phyloP scores from a whole-genome alignment of 139 green algal species.

The Trebouxia sp. region DNA sequence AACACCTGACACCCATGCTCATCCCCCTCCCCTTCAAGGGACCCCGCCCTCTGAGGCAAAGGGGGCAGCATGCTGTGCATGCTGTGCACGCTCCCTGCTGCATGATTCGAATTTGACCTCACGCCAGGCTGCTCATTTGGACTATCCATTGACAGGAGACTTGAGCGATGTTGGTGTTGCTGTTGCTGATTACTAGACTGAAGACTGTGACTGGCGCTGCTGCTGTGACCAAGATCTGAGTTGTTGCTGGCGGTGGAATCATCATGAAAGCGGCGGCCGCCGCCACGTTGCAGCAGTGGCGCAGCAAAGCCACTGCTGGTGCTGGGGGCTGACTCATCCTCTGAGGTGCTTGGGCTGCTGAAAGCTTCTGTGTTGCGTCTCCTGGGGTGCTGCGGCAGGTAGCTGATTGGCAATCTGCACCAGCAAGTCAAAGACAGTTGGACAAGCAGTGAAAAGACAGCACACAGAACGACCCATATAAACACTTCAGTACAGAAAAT shows the following conservation, averaged over 20 bases:
- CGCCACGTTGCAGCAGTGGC: slow-evolving; percentile 7
- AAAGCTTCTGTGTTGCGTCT: neutral
- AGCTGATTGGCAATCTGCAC: neutral
- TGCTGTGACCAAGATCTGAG: too few species aligned
- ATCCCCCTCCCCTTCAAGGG: neutral
- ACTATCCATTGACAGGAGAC: too few species aligned
- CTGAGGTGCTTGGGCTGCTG: slow-evolving; percentile 21
- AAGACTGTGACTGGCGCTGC: neutral
- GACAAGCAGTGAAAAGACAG: too few species aligned
- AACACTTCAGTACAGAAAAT: neutral
- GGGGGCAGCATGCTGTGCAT: neutral
- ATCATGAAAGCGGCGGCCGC: neutral
- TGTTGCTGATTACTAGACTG: neutral
- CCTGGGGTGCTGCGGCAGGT: neutral
- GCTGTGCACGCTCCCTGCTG: neutral
- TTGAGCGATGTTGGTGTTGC: neutral
- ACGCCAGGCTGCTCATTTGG: too few species aligned
- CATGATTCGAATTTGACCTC: neutral
- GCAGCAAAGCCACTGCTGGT: neutral
- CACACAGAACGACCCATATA: neutral
- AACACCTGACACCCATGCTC: slow-evolving; percentile 32
- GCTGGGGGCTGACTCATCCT: slow-evolving; percentile 26
- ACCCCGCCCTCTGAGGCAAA: neutral
- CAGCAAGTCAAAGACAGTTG: neutral
- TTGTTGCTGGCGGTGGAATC: neutral